Base-by-base conservation (phyloP, 75 land plant genomes). In the Gnetum montanum region DNA sequence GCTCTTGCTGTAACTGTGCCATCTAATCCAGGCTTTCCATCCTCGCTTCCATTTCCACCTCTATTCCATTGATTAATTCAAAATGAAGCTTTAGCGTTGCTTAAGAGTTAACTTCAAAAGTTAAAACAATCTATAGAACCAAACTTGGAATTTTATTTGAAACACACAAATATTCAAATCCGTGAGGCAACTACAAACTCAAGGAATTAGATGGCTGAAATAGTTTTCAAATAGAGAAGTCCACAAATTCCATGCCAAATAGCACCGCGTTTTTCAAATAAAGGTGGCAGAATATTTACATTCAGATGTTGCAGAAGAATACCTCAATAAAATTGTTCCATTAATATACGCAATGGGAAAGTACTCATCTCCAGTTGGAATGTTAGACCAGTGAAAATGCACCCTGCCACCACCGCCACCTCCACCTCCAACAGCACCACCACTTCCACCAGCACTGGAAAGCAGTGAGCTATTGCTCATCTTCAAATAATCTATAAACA, bases 351-450 rank as follows among this genome's bases (percentile, higher is more conserved):
- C 88, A 46, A 91, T 61, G 15, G 81, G 83, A 44, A 88, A 59
- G 70, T 80, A 91, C 43, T 88, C 97, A 55, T 82, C 82, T 27
- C 96, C 96, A 34, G 70, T 65, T 33, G 81, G 54, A 49, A 90
- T 75, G 37, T 73, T 78, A 7, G 93, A 79, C 96, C 96, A 90
- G 49, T 90, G 79, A 62, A 90, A 87, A 65, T 90, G 96, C 28
- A 90, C 57, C 47, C 96, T 72, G 2, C 96, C 96, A 27, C 96
- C 96, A 18, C 80, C 93, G 0, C 88, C 96, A 34, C 96, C 96
- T 25, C 96, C 96, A 47, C 96, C 96, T 35, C 96, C 96, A 61
- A 59, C 54, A 30, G 49, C 58, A 37, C 96, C 85, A 61, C 93
- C 96, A 46, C 70, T 62, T 12, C 96, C 96, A 33, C 96, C 96